Base-by-base conservation (phyloP, 164 flowering plant species). In the Berberis thunbergii region DNA sequence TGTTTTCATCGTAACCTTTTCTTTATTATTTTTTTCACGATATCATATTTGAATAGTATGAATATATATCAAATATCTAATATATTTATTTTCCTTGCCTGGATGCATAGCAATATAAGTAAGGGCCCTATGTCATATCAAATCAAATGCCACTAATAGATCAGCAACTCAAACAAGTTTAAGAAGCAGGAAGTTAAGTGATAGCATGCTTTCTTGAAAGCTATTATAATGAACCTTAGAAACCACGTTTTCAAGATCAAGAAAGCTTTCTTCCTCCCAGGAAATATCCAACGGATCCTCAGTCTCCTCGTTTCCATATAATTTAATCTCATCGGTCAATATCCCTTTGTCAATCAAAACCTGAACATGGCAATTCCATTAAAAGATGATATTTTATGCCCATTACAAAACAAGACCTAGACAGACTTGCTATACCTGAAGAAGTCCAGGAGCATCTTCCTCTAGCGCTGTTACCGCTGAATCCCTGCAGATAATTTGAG, bases 401-500 rank as follows among this genome's bases (percentile, higher is more conserved):
- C 6, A 57, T 42, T 40, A 57, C 43, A 41, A 41, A 45, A 48
- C 39, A 9, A 12, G 62, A 4, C 52, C 44, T 41, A 1, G 41
- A 66, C 26, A 59, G 39, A 45, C 52, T 56, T 6, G 43, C 53
- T 54, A 56, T 79, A 88, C 98, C 96, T 80, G 76, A 60, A 94
- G 80, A 60, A 94, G 93, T 60, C 88, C 98, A 61, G 98, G 97
- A 69, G 88, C 97, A 88, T 94, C 98, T 75, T 94, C 98, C 75
- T 88, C 89, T 59, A 94, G 64, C 6, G 98, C 96, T 43, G 82
- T 83, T 76, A 80, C 86, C 69, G 83, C 77, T 1, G 88, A 91
- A 70, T 82, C 79, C 72, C 98, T 94, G 85, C 68, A 81, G 55
- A 64, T 61, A 26, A 62, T 67, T 62, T 43, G 3, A 44, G 11